Conservation (phyloP, 805 yeast species). For the Lachancea waltii region DNA sequence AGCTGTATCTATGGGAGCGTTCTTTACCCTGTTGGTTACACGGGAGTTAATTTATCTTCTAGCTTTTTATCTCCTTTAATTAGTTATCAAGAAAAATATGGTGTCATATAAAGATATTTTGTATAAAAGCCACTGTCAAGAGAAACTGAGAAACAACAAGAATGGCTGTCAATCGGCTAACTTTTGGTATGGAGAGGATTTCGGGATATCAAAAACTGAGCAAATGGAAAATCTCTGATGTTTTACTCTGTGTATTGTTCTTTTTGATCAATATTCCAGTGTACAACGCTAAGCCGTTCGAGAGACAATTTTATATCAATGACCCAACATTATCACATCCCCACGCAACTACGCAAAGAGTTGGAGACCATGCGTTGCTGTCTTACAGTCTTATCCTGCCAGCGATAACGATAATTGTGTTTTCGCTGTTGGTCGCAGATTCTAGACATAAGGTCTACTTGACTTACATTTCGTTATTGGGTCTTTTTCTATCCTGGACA, state of each 20-base stretch:
- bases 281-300: slow-evolving; percentile 49
- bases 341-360: slow-evolving; percentile 66
- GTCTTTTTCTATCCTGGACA: slow-evolving; percentile 54
- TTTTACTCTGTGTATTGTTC: slow-evolving; percentile 28
- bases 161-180: slow-evolving; percentile 23
- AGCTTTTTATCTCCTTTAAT: too few species aligned
- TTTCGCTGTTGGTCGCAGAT: slow-evolving; percentile 32
- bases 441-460: slow-evolving; percentile 53
- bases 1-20: too few species aligned
- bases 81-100: too few species aligned
- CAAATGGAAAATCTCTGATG: slow-evolving; percentile 39
- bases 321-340: slow-evolving; percentile 81
- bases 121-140: neutral
- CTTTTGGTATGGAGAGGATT: slow-evolving; percentile 17
- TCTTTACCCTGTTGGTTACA: neutral
- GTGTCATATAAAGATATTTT: too few species aligned
- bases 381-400: slow-evolving; percentile 52
- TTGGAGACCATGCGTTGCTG: slow-evolving; percentile 49
- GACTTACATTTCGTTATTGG: slow-evolving; percentile 58
- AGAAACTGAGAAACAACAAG: neutral
- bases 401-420: slow-evolving; percentile 31
- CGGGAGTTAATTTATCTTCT: neutral
- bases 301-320: slow-evolving; percentile 68
- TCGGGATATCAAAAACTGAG: slow-evolving; percentile 17
- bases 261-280: slow-evolving; percentile 31